Percentiles rank a stretch among this genome's conserved stretches.
phyloP scores from a whole-genome alignment of 306 rosid genomes.

The Notholithocarpus densiflorus region DNA sequence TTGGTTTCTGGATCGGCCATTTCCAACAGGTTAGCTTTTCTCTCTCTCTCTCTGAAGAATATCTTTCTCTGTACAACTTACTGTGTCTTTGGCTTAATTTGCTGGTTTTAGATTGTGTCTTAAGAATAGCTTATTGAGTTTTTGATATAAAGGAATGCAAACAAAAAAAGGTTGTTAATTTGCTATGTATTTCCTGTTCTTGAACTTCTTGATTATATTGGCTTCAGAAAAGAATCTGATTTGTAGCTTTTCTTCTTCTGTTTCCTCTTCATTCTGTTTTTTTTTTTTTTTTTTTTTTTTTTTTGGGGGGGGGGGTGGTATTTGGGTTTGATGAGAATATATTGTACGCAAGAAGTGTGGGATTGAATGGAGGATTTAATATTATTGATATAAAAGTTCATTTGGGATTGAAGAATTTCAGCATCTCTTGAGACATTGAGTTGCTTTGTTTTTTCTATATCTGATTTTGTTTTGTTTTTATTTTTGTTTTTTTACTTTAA shows the following conservation, averaged over 20 bases:
- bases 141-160: neutral
- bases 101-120: slow-evolving; percentile 1
- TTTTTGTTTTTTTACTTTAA: neutral
- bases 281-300: neutral
- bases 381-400: neutral
- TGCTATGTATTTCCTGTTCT: neutral
- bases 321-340: neutral
- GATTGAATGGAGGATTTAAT: neutral
- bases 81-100: slow-evolving; percentile 18
- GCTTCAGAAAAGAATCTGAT: no score
- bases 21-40: slow-evolving; percentile 32
- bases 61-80: slow-evolving; percentile 18
- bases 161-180: neutral
- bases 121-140: neutral
- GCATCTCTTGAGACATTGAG: neutral
- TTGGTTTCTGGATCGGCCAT: slow-evolving; percentile 35
- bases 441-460: neutral
- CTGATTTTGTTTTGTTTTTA: neutral
- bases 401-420: neutral
- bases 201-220: neutral
- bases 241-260: neutral
- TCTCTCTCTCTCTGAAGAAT: neutral
- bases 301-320: no score
- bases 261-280: neutral
- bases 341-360: neutral